Conservation (phyloP, 2,329 filamentous ascomycete genomes). For the Sporothrix phasma region DNA sequence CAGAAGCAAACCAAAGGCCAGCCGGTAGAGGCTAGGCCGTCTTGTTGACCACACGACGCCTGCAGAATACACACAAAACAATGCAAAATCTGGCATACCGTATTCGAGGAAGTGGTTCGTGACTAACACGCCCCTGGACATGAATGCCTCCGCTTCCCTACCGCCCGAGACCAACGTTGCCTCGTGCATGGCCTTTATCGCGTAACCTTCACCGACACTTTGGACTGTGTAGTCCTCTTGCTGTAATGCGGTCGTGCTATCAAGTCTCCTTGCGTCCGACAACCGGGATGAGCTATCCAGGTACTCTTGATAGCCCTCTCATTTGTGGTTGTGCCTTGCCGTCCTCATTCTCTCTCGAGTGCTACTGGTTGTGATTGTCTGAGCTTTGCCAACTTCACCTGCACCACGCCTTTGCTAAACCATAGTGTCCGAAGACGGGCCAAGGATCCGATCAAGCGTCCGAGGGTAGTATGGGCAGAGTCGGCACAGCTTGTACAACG, state of each 20-base stretch:
- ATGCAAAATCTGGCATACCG: too few species aligned
- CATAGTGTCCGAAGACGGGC: background rate
- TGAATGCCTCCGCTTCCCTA: background rate
- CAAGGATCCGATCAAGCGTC: background rate
- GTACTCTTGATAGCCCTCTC: background rate
- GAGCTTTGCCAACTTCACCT: background rate
- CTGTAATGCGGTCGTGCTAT: background rate
- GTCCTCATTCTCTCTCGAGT: background rate
- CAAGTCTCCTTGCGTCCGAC: background rate
- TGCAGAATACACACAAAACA: background rate
- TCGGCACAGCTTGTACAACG: background rate
- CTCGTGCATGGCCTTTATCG: background rate
- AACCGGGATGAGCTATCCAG: background rate
- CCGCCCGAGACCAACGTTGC: background rate
- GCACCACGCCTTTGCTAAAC: background rate
- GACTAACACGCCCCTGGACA: background rate
- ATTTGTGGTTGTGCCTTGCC: background rate
- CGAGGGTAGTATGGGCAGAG: background rate
- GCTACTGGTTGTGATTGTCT: background rate
- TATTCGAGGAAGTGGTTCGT: too few species aligned
- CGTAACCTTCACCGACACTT: conserved; percentile 5
- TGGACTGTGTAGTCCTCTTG: background rate
- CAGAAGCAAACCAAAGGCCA: background rate
- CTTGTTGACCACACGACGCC: background rate
- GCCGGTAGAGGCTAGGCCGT: background rate